Percentiles rank a stretch among this genome's conserved stretches.
These are phyloP conservation scores for Penicillium longicatenatum DNA, from an alignment of 495 filamentous ascomycete species.

Conservation along the genomic window DNA sequence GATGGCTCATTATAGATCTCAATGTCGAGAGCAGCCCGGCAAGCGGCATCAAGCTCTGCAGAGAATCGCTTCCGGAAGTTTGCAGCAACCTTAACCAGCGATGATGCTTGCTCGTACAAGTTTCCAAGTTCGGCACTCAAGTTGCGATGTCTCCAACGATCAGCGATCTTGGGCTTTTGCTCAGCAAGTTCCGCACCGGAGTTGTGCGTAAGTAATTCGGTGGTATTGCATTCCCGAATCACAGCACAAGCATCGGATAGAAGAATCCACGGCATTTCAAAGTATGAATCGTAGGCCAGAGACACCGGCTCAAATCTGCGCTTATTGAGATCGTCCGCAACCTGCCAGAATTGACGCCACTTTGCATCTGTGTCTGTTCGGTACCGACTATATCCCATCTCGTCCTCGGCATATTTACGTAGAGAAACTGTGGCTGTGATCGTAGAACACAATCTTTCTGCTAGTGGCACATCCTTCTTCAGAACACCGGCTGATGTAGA, in stretches of 20 bases:
- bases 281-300: slow-evolving; percentile 68
- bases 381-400: slow-evolving; percentile 74
- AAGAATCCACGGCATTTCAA: slow-evolving; percentile 77
- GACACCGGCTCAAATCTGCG: slow-evolving; percentile 77
- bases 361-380: slow-evolving; percentile 71
- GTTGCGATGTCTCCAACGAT: slow-evolving; percentile 49
- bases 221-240: slow-evolving; percentile 73
- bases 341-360: slow-evolving; percentile 86
- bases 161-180: slow-evolving; percentile 38
- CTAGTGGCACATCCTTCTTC: slow-evolving; percentile 53
- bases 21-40: slow-evolving; percentile 57
- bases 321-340: slow-evolving; percentile 83
- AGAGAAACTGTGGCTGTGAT: slow-evolving; percentile 66
- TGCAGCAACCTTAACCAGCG: slow-evolving; percentile 60
- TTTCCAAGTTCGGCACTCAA: slow-evolving; percentile 40
- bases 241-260: slow-evolving; percentile 77
- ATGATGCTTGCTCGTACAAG: slow-evolving; percentile 40
- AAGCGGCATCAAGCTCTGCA: slow-evolving; percentile 60
- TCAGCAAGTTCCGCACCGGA: slow-evolving; percentile 33
- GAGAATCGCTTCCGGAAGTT: slow-evolving; percentile 61
- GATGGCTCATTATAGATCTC: slow-evolving; percentile 73
- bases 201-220: slow-evolving; percentile 65
- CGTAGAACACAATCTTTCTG: slow-evolving; percentile 69
- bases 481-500: slow-evolving; percentile 31
- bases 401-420: slow-evolving; percentile 58